Base-by-base conservation (phyloP, 352 stramenopile species). In the Globisporangium cederbergense region DNA sequence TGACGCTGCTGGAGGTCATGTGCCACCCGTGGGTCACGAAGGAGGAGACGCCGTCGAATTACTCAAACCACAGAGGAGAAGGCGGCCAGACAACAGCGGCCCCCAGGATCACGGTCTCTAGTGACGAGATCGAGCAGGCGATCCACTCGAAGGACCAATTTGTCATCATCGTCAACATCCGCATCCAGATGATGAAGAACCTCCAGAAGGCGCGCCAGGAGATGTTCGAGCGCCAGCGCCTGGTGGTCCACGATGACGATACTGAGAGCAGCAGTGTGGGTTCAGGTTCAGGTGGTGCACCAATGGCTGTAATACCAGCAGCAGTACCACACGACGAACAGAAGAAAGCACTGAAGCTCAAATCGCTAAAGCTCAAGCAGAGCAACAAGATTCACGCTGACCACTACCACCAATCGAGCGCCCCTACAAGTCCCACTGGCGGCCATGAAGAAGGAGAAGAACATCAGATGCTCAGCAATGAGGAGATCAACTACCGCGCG, bases 21-120 rank as follows among this genome's bases (percentile, higher is more conserved):
- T 78, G 73, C 8, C 85, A 93, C 40, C 79, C 79, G n/a, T 93
- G 85, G 85, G 70, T 93, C 20, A 91, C 81, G 1, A 90, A 89
- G 43, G 77, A 90, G 18, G 79, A 90, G 22, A 74, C 78, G 4
- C 63, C 77, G 3, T 67, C 61, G 3, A 61, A 71, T 14, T 68
- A 72, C 40, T 28, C 43, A 2, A 22, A 4, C 43, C n/a, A 16
- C 32, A 36, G 4, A 36, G 32, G 32, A 36, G 32, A 8, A 4
- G 43, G 18, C 20, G 18, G 71, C 30, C 65, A 76, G 7, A 70
- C 73, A 3, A 70, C 73, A 3, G 66, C 69, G 32, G 32, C 7
- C 8, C 70, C 70, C 0, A 71, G 71, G 43, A 90, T 91, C 42
- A 82, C 78, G 0, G 83, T 91, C 28, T 89, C 83, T 0, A 87